phyloP scores from a whole-genome alignment of 805 yeast species.

The Spathaspora arborariae region DNA sequence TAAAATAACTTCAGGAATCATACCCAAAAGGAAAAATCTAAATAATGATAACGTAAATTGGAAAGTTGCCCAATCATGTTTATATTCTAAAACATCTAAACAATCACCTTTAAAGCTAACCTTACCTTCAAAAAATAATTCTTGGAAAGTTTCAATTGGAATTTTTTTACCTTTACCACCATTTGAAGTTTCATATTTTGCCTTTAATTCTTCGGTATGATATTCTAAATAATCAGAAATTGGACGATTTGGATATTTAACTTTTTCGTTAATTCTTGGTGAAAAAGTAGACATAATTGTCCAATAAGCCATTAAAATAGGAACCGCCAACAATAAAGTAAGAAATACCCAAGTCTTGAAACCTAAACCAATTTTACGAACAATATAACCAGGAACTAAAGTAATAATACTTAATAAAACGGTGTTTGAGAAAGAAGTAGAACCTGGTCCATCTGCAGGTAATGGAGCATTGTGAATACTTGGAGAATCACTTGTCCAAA shows the following conservation, averaged over 20 bases:
- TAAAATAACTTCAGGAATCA: conserved; percentile 90
- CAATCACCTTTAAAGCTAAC: conserved; percentile 87
- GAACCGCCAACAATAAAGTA: conserved; percentile 51
- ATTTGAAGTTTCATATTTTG: conserved; percentile 52
- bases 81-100: conserved; percentile 76
- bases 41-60: conserved; percentile 72
- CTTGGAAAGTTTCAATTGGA: conserved; percentile 91
- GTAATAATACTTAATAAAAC: conserved; percentile 46
- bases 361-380: conserved; percentile 68
- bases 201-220: conserved; percentile 67
- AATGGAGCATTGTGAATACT: conserved; percentile 81
- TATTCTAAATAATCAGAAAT: conserved; percentile 77
- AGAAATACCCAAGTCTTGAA: conserved; percentile 64
- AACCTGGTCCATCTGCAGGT: conserved; percentile 90
- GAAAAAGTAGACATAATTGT: conserved; percentile 69
- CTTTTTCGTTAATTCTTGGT: conserved; percentile 80
- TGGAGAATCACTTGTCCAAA: conserved; percentile 47
- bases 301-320: conserved; percentile 83
- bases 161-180: conserved; percentile 67
- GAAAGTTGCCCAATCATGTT: conserved; percentile 90
- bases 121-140: conserved; percentile 77
- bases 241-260: conserved; percentile 68
- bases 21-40: conserved; percentile 76
- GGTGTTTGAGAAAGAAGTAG: conserved; percentile 67
- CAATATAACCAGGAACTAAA: conserved; percentile 59